Base-by-base conservation (phyloP, 805 yeast genomes). In the Candida chauliodis region DNA sequence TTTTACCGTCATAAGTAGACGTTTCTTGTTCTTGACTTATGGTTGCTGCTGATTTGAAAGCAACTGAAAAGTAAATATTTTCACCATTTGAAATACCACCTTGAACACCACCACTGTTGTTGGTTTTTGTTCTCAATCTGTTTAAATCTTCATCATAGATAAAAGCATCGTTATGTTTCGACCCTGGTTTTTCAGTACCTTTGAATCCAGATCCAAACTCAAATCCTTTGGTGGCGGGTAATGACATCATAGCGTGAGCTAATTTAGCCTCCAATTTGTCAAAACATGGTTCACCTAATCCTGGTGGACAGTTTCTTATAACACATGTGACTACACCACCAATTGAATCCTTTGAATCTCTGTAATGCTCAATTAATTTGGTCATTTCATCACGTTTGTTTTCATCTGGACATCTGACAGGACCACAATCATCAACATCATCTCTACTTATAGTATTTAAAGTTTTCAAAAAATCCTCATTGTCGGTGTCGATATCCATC, bases 291-390 rank as follows among this genome's bases (percentile, higher is more conserved):
- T 93, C 99, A 47, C 99, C 99, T 30, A 93, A 73, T n/a, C 98
- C 98, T 37, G 83, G 72, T 27, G 99, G 99, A 48, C 85, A 77
- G 63, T 93, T 91, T 63, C 98, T 79, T 32, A 93, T 76, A 14
- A 93, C 98, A 73, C 99, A 93, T 7, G 99, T 93, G 40, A 93
- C 99, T 30, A 91, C 86, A 53, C 99, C 99, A 47, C 99, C 99
- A 49, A 93, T 87, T 36, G 97, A 90, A 64, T 93, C 99, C 52
- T 86, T 76, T 32, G 79, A 63, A 51, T 86, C 96, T 61, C 95
- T 79, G 67, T 82, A 82, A 50, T 83, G 73, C 68, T 90, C 96
- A 42, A 93, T 93, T 32, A 83, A 81, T 60, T 83, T 80, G 42
- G 81, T 82, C 96, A 93, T 91, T 48, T 75, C 73, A 25, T 77